Evolutionary conservation across 495 filamentous ascomycete genomes (phyloP).

Genomic region (Talaromyces liani): DNA sequence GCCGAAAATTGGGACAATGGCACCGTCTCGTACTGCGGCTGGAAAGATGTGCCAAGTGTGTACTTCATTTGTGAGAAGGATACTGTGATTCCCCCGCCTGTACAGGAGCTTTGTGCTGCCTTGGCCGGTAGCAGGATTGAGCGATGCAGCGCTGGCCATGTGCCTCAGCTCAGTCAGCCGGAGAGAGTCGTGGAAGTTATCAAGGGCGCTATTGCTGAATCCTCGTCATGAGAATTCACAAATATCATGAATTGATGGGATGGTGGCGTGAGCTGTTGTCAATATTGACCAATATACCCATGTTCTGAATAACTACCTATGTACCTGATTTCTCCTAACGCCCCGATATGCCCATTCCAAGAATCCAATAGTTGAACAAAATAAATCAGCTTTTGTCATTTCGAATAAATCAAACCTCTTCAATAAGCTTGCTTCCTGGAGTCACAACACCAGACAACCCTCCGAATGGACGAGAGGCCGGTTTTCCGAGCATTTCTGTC

Average conservation of each 20-base stretch:
- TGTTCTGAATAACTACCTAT: background rate
- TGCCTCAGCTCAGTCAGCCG: conserved; percentile 21
- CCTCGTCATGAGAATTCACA: background rate
- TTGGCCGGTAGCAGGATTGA: conserved; percentile 16
- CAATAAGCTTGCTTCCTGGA: conserved; percentile 33
- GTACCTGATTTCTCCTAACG: background rate
- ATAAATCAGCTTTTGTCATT: background rate
- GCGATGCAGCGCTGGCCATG: conserved; percentile 22
- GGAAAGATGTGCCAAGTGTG: conserved; percentile 21
- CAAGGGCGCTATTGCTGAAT: background rate
- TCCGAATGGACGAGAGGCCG: conserved; percentile 58
- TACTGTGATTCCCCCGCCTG: conserved; percentile 6
- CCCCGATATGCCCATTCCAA: background rate
- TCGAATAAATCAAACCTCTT: conserved; percentile 29
- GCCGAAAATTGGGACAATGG: conserved; percentile 15
- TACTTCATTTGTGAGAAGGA: conserved; percentile 26
- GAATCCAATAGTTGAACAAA: background rate
- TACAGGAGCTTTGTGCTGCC: conserved; percentile 20
- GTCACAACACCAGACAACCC: conserved; percentile 13
- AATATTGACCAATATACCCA: background rate
- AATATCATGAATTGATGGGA: background rate
- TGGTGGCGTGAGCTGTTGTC: background rate
- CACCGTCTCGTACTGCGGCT: conserved; percentile 17
- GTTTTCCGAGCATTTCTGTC: conserved; percentile 68
- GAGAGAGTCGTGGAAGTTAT: conserved; percentile 19